A percentile compares a stretch with the other conserved stretches of the same genome.
These are phyloP conservation scores for Pseudocohnilembus persalinus DNA, from an alignment of 169 alveolate species.

Conservation along the genomic window DNA sequence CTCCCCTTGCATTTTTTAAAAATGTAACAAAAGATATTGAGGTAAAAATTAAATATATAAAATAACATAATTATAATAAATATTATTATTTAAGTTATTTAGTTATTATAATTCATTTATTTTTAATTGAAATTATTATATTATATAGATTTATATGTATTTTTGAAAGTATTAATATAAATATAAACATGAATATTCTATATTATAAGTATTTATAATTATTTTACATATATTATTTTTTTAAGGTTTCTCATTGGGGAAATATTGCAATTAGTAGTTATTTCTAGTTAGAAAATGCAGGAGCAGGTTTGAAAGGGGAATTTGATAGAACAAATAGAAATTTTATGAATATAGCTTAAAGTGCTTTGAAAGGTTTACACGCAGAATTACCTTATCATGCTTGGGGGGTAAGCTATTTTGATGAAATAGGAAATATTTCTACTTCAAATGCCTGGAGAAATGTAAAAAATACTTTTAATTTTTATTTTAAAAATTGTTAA, in stretches of 20 bases:
- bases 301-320: slow-evolving; percentile 86
- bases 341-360: slow-evolving; percentile 56
- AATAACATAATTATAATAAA: background rate
- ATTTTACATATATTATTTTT: too few relatives aligned
- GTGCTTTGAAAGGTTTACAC: slow-evolving; percentile 63
- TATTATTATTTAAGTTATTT: too few relatives aligned
- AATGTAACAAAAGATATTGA: slow-evolving; percentile 57
- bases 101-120: too few relatives aligned
- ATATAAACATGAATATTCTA: too few relatives aligned
- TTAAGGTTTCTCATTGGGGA: slow-evolving; percentile 90
- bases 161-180: too few relatives aligned
- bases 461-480: too few relatives aligned
- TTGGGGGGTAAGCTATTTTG: slow-evolving; percentile 87
- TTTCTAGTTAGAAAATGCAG: slow-evolving; percentile 76
- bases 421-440: slow-evolving; percentile 88
- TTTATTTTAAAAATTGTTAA: too few relatives aligned
- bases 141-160: too few relatives aligned
- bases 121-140: too few relatives aligned
- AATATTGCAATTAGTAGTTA: slow-evolving; percentile 81
- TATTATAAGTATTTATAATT: too few relatives aligned
- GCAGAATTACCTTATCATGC: slow-evolving; percentile 81
- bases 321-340: slow-evolving; percentile 82
- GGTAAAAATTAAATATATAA: background rate
- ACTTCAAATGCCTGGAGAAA: slow-evolving; percentile 84
- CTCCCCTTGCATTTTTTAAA: slow-evolving; percentile 66